Conservation (phyloP, 2,329 filamentous ascomycete genomes). For the Aureobasidium melanogenum region DNA sequence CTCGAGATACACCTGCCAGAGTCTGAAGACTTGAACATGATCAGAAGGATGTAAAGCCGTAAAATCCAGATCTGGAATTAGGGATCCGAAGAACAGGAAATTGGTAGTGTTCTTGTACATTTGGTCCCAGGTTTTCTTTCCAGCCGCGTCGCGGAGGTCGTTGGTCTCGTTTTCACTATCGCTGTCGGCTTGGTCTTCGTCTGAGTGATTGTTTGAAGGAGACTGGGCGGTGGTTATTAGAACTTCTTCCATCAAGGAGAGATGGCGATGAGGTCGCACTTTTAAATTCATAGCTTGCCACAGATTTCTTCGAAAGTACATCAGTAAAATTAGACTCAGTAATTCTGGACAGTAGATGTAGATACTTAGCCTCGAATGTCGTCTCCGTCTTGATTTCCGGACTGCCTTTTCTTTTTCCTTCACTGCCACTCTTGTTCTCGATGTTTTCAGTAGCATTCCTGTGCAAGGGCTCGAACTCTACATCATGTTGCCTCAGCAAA, state of each 20-base stretch:
- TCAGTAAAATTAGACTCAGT: no score
- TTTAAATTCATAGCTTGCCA: conserved; percentile 39
- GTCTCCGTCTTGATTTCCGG: conserved; percentile 16
- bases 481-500: conserved; percentile 55
- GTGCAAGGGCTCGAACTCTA: conserved; percentile 60
- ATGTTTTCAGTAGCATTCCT: background rate
- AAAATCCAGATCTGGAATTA: conserved; percentile 34
- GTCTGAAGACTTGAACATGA: conserved; percentile 55
- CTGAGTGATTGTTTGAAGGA: conserved; percentile 13
- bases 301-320: conserved; percentile 27
- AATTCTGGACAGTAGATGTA: background rate
- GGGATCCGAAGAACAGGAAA: conserved; percentile 45
- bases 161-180: conserved; percentile 19
- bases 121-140: conserved; percentile 41
- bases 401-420: background rate
- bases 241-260: background rate
- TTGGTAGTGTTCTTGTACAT: conserved; percentile 32
- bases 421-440: conserved; percentile 7
- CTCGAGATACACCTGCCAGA: conserved; percentile 69
- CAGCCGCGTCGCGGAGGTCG: conserved; percentile 26
- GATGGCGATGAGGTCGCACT: conserved; percentile 22
- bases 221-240: conserved; percentile 22
- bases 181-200: background rate
- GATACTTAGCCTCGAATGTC: conserved; percentile 11
- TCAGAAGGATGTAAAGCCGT: conserved; percentile 54